Percentiles rank a stretch among this genome's conserved stretches.
These are phyloP conservation scores for Kodamaea ohmeri DNA, from an alignment of 1,139 yeast genomes.

Conservation along the genomic window DNA sequence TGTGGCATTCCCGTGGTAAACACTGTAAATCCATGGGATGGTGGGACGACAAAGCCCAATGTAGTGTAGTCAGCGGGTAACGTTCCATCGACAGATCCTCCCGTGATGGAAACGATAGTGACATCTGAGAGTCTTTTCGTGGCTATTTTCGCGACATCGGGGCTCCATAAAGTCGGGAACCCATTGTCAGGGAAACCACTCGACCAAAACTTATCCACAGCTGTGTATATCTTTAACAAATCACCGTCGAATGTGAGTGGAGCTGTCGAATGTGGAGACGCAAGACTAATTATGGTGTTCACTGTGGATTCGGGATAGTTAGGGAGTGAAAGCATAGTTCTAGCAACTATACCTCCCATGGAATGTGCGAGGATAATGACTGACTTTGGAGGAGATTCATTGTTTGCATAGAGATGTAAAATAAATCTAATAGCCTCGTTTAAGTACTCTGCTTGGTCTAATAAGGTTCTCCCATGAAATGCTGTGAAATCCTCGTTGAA, in stretches of 20 bases:
- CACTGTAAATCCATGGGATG: conserved; percentile 74
- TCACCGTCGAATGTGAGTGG: conserved; percentile 97
- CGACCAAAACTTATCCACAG: conserved; percentile 80
- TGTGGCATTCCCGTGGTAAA: conserved; percentile 83
- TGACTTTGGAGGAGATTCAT: conserved; percentile 52
- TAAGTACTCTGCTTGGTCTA: conserved; percentile 91
- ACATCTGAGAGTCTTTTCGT: conserved; percentile 43
- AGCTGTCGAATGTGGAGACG: conserved; percentile 91
- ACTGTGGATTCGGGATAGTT: conserved; percentile 71
- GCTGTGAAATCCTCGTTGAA: conserved; percentile 97
- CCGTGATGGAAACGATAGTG: conserved; percentile 75
- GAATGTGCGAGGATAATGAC: conserved; percentile 89
- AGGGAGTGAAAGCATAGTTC: conserved; percentile 75
- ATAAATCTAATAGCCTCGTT: conserved; percentile 85
- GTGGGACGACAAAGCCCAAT: conserved; percentile 69
- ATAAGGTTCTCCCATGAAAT: conserved; percentile 87
- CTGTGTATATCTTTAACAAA: conserved; percentile 66
- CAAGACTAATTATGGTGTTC: conserved; percentile 79
- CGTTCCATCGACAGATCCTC: conserved; percentile 79
- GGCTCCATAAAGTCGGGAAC: not conserved
- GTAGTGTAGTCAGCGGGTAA: conserved; percentile 94
- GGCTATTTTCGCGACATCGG: conserved; percentile 27
- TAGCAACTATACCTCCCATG: conserved; percentile 93
- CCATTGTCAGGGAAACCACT: conserved; percentile 38
- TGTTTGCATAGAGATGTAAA: conserved; percentile 54